Evolutionary conservation across 805 yeast species (phyloP).

Genomic region (Cephaloascus fragrans): DNA sequence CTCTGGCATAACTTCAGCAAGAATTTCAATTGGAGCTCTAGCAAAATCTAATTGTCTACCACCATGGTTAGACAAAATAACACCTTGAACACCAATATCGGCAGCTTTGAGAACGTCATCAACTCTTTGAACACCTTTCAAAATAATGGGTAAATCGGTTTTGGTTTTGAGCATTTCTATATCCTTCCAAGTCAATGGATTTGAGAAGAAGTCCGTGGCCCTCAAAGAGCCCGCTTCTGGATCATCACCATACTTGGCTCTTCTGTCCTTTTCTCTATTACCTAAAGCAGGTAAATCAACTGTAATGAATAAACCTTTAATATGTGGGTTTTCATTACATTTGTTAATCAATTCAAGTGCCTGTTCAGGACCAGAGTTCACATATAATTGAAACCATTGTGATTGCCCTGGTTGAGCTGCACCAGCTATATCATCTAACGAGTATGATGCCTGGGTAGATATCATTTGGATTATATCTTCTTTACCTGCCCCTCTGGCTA

Average conservation of each 20-base stretch:
- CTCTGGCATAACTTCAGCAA: constrained; percentile 42
- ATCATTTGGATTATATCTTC: constrained; percentile 39
- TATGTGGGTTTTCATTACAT: constrained; percentile 25
- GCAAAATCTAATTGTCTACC: constrained; percentile 63
- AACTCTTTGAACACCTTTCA: constrained; percentile 59
- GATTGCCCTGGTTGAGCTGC: constrained; percentile 17
- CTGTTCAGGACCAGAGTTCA: constrained; percentile 24
- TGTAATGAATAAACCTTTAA: constrained; percentile 42
- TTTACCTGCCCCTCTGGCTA: constrained; percentile 27
- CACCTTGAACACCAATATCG: constrained; percentile 50
- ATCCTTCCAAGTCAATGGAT: constrained; percentile 22
- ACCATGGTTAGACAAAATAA: constrained; percentile 65
- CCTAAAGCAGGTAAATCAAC: constrained; percentile 50
- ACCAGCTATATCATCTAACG: constrained; percentile 30
- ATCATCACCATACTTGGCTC: constrained; percentile 21
- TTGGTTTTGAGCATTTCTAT: constrained; percentile 14
- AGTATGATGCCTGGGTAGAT: constrained; percentile 28
- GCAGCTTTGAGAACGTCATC: constrained; percentile 57
- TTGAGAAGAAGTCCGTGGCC: constrained; percentile 21
- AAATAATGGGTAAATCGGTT: constrained; percentile 35
- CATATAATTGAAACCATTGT: constrained; percentile 43
- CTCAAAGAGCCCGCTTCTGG: constrained; percentile 13
- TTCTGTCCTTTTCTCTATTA: constrained; percentile 38
- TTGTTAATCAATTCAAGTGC: constrained; percentile 20
- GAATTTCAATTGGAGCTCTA: constrained; percentile 50